Evolutionary conservation across 225 moss, liverwort and hornwort genomes (phyloP), one percentile per base, ranked within the genome.

Genomic region (Bryoerythrophyllum caledonicum): DNA sequence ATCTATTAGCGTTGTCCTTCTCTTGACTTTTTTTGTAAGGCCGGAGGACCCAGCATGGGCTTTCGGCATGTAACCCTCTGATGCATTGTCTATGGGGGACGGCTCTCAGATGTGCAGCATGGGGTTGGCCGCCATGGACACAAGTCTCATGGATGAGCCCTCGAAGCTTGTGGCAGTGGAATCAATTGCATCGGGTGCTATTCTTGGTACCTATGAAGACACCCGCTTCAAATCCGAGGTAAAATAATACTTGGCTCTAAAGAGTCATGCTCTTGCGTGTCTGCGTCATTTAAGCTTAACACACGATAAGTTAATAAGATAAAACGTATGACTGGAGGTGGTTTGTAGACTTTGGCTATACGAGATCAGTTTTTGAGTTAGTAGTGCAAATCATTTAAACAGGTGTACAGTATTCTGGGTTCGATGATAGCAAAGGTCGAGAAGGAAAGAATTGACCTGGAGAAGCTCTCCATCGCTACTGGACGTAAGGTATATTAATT

Each of bases 201-300:
- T 88, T 76, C 85, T 88, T 72, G 88, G 88, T 52, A 88, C 88
- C 34, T 88, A 85, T 51, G 88, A 88, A 80, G 88, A 88, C 43
- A 88, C 85, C 19, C 88, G 85, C n/a, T 88, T 88, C 78, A 88
- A 88, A 61, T 88, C 88, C 9, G 88, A 88, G 85, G 88, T 88
- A 80, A 60, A n/a, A n/a, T n/a, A n/a, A n/a, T n/a, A n/a, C n/a
- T n/a, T n/a, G n/a, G n/a, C n/a, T n/a, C n/a, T n/a, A n/a, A n/a
- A n/a, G n/a, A n/a, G n/a, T n/a, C n/a, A n/a, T n/a, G n/a, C n/a
- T n/a, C n/a, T 69, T 67, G 65, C 28, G 68, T 64, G 43, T 74
- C 60, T n/a, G n/a, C 46, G 1, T n/a, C n/a, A n/a, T n/a, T n/a
- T n/a, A n/a, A n/a, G n/a, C n/a, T n/a, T n/a, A n/a, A n/a, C n/a